Evolutionary conservation across 2,329 filamentous ascomycete genomes (phyloP).

Genomic region (Aspergillus pseudoglaucus): DNA sequence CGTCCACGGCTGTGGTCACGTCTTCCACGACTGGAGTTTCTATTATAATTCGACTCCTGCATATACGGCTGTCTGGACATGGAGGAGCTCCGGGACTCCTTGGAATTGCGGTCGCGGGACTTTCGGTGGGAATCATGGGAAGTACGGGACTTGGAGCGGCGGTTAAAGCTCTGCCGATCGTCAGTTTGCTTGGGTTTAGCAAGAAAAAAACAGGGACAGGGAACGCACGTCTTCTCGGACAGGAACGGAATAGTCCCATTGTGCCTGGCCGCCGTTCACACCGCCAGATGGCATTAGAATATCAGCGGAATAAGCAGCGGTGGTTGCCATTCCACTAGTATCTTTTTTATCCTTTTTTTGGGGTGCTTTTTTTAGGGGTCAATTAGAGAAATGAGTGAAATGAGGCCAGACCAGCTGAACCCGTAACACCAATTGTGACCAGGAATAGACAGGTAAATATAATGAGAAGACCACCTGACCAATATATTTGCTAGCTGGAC

Average conservation of each 20-base stretch:
- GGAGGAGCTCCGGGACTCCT: slow-evolving; percentile 35
- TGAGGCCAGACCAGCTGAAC: slow-evolving; percentile 32
- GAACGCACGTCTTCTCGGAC: slow-evolving; percentile 30
- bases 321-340: slow-evolving; percentile 33
- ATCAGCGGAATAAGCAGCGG: slow-evolving; percentile 34
- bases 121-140: slow-evolving; percentile 33
- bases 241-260: slow-evolving; percentile 36
- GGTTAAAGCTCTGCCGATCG: slow-evolving; percentile 16
- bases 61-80: slow-evolving; percentile 25
- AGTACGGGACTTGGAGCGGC: slow-evolving; percentile 26
- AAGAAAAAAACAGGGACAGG: not conserved
- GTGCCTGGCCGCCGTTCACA: slow-evolving; percentile 23
- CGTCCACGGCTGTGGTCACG: slow-evolving; percentile 27
- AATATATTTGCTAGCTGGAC: not conserved
- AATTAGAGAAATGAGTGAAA: slow-evolving; percentile 6
- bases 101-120: slow-evolving; percentile 25
- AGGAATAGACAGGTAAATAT: not conserved
- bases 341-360: slow-evolving; percentile 2
- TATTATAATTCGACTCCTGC: slow-evolving; percentile 22
- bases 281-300: slow-evolving; percentile 30
- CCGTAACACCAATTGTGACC: slow-evolving; percentile 5
- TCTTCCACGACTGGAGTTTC: slow-evolving; percentile 25
- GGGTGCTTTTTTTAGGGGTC: not conserved
- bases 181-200: slow-evolving; percentile 8
- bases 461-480: not conserved